Conservation (phyloP, 2,329 filamentous ascomycete genomes). For the Nemania bipapillata region DNA sequence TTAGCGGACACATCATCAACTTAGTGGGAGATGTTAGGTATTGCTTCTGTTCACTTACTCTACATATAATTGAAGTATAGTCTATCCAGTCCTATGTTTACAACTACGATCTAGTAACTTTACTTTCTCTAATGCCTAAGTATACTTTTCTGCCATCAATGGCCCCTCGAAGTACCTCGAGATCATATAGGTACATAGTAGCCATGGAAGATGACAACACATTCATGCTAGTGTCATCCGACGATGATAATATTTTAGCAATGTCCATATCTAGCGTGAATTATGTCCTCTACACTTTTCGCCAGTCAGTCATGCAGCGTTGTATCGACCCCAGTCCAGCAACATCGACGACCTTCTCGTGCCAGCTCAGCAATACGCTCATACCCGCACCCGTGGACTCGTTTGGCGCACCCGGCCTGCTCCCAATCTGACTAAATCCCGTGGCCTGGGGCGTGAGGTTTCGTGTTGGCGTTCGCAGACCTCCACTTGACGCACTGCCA, state of each 20-base stretch:
- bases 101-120: background rate
- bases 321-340: constrained; percentile 91
- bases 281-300: constrained; percentile 73
- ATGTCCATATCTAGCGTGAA: constrained; percentile 13
- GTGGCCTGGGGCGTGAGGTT: constrained; percentile 78
- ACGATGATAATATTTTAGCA: constrained; percentile 8
- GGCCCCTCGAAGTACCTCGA: background rate
- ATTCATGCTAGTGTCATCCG: constrained; percentile 1
- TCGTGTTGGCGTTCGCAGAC: constrained; percentile 58
- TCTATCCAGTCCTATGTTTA: background rate
- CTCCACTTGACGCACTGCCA: constrained; percentile 54
- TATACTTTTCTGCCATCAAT: background rate
- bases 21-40: background rate
- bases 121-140: background rate
- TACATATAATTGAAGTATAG: background rate
- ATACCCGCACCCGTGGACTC: constrained; percentile 85
- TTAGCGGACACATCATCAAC: background rate
- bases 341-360: constrained; percentile 97
- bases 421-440: constrained; percentile 84
- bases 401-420: constrained; percentile 63
- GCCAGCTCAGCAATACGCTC: constrained; percentile 98
- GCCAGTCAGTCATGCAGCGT: constrained; percentile 94
- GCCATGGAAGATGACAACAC: background rate
- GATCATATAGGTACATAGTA: background rate
- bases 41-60: background rate